Base-by-base conservation (phyloP, 2,329 filamentous ascomycete species). In the Ascosphaera apis region DNA sequence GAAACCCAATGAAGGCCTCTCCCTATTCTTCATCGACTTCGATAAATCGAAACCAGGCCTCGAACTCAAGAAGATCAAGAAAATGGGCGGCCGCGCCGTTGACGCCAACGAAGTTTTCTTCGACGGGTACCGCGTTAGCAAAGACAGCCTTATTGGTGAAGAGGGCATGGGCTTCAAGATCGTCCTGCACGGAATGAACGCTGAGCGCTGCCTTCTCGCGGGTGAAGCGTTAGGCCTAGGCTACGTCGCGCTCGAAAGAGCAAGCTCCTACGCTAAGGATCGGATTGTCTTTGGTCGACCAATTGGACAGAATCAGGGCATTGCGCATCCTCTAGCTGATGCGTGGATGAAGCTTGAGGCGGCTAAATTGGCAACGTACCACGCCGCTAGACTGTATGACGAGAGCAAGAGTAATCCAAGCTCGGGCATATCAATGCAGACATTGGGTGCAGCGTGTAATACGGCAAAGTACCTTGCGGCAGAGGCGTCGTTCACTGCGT, bases 101-200 rank as follows among this genome's bases (percentile, higher is more conserved):
- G 80, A 88, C 46, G 78, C 80, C 1, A 91, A 91, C 44, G 78
- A 88, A 48, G 75, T 91, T 1, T 91, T 91, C 53, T 88, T 91
- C 49, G 78, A 88, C 51, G 68, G 74, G 43, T 91, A 84, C 51
- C 51, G 54, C 3, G 68, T 88, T 11, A 69, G 74, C 0, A 63
- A 63, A 0, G 61, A 69, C 30, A 61, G 69, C 0, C 57, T 86
- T 0, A 69, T 91, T 31, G 81, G 81, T 1, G 49, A 67, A 21
- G 76, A 88, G 50, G 72, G 73, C 3, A 64, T 78, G 39, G 81
- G 82, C 0, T 91, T 91, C 62, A 75, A 73, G 46, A 76, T 82
- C 37, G 49, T 83, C 36, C 64, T 83, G 16, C 74, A 81, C 45
- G 76, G 78, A 2, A 80, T 83, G 74, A 83, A 83, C 43, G 76